Evolutionary conservation across 192 early-diverging fungal species (phyloP), one percentile per base, ranked within the genome.

Genomic region (Coemansia sp.): DNA sequence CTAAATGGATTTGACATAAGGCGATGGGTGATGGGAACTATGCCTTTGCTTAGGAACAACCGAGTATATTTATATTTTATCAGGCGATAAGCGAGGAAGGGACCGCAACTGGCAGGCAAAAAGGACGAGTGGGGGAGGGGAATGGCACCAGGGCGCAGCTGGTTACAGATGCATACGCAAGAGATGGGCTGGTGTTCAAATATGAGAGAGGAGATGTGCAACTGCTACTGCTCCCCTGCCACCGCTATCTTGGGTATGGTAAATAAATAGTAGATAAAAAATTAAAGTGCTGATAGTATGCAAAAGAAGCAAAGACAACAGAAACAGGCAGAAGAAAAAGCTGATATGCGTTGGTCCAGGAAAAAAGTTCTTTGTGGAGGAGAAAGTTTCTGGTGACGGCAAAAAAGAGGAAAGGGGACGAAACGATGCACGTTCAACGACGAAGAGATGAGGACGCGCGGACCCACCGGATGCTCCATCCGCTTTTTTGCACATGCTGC

Each of bases 1-100:
- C 55, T 57, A 21, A 57, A 57, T 20, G 55, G 55, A 57, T 57
- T 57, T 29, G 55, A 33, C 55, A 57, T 57, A 26, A 2, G 55
- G 48, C 23, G n/a, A 40, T 13, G 48, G 21, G 26, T n/a, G n/a
- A n/a, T n/a, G n/a, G n/a, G n/a, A n/a, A n/a, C n/a, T n/a, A n/a
- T n/a, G n/a, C n/a, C n/a, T n/a, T n/a, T n/a, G n/a, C n/a, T n/a
- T n/a, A n/a, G n/a, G n/a, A n/a, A n/a, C n/a, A n/a, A n/a, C n/a
- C n/a, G n/a, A n/a, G n/a, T n/a, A n/a, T n/a, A n/a, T n/a, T n/a
- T n/a, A n/a, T n/a, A n/a, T n/a, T n/a, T n/a, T n/a, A n/a, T n/a
- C n/a, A n/a, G n/a, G n/a, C n/a, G n/a, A n/a, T n/a, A n/a, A n/a
- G n/a, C n/a, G n/a, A n/a, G n/a, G n/a, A n/a, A n/a, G n/a, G n/a